Evolutionary conservation across 2,329 filamentous ascomycete genomes (phyloP), one percentile per base, ranked within the genome.

Genomic region (Cercospora canescens): DNA sequence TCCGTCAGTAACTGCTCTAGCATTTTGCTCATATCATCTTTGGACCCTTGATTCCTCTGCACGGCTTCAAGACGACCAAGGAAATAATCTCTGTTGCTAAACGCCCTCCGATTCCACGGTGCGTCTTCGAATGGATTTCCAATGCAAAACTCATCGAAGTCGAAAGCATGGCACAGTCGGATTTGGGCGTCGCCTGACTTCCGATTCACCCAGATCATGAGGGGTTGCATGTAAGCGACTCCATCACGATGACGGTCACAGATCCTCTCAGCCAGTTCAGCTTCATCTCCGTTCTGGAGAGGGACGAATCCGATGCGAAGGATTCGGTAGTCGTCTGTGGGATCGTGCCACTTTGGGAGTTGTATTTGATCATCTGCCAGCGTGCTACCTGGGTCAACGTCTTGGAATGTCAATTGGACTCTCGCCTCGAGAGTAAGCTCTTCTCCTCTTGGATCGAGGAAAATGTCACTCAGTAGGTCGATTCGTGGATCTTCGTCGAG

Each of bases 61-160:
- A 58, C 39, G 11, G 45, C 24, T 12, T 41, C 34, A 41, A 60
- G 55, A 30, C 30, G 30, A 9, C 64, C 64, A 1, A 66, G 60
- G n/a, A 54, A 63, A 11, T 60, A 34, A 26, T 35, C 21, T 7
- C 18, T 60, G 24, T 61, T 54, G 6, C 32, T 48, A 12, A 60
- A 64, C 18, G 39, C 14, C 4, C 58, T 16, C 7, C 24, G 21
- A 24, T 50, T 62, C 39, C 56, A 55, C 1, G 18, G 18, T 6
- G 16, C 41, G 7, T 26, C 14, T 21, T 68, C 60, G 1, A 60
- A 21, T 4, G 48, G n/a, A 55, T 66, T 56, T 16, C 63, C 63
- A 24, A 68, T 66, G 26, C 63, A 66, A 39, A 62, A 61, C 2
- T 68, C 66, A 14, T 64, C 50, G 37, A 68, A 64, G 18, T 64